These are phyloP conservation scores for Pythium periplocum DNA, from an alignment of 352 stramenopile genomes.

Conservation along the genomic window DNA sequence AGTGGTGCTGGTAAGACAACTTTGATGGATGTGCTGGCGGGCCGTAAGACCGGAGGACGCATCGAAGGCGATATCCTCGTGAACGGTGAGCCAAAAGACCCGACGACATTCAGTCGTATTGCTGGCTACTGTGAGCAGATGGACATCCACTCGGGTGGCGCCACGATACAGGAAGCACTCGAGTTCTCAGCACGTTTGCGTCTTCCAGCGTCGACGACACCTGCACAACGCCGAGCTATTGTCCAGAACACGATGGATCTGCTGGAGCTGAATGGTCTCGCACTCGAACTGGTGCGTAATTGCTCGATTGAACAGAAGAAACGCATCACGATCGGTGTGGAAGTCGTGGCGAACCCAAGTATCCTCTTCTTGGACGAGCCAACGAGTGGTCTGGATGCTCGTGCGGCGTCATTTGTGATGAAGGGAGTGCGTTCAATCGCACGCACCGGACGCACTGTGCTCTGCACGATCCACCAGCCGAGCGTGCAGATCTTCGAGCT, in stretches of 20 bases:
- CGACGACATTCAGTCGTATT: conserved; percentile 10
- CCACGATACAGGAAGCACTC: conserved; percentile 21
- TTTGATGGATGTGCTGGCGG: conserved; percentile 88
- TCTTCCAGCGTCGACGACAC: conserved; percentile 2
- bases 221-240: conserved; percentile 17
- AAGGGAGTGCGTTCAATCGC: conserved; percentile 56
- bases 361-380: conserved; percentile 89
- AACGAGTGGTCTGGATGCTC: conserved; percentile 70
- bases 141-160: conserved; percentile 17
- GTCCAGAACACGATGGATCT: conserved; percentile 39
- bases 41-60: conserved; percentile 78
- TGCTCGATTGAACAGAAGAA: conserved; percentile 86
- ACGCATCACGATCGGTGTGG: conserved; percentile 75
- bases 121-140: conserved; percentile 19
- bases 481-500: conserved; percentile 73
- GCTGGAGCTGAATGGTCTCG: conserved; percentile 56
- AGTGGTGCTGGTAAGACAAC: conserved; percentile 84
- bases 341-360: conserved; percentile 83
- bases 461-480: conserved; percentile 28
- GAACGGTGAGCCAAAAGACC: conserved; percentile 14
- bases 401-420: conserved; percentile 73
- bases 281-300: conserved; percentile 37
- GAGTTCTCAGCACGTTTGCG: conserved; percentile 13
- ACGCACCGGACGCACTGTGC: conserved; percentile 64
- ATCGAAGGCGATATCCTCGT: conserved; percentile 41